Base-by-base conservation (phyloP, 371 early-diverging fungal genomes). In the Rhizopus arrhizus region DNA sequence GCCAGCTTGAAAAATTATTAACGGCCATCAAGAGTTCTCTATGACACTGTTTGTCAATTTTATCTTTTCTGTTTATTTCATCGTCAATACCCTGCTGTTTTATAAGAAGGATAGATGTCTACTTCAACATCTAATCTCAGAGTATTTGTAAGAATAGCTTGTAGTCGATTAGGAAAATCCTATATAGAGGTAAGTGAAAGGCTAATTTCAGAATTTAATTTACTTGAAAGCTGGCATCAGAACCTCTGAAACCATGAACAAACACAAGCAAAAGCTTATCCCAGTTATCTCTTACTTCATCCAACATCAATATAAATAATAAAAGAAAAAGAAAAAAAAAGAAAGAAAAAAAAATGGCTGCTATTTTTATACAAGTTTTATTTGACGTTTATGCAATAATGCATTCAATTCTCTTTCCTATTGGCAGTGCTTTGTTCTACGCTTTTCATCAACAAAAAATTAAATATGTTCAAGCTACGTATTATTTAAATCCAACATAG, bases 161-260 rank as follows among this genome's bases (percentile, higher is more conserved):
- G 81, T 48, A 86, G 54, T 56, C 82, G 65, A 48, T 75, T 78
- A 6, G 87, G 87, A 59, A 84, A 86, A 51, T 84, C 87, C 75
- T 85, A 67, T 4, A 52, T 22, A 22, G 2, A 22, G 2, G 22
- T 22, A 22, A 22, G 22, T 22, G 22, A 22, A 22, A 22, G 22
- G 22, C 22, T 22, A 53, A 36, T 22, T 22, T 22, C 2, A 22
- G 22, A 22, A 22, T 22, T 22, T 22, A 22, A 22, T 56, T 55
- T 48, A 73, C 76, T 65, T 79, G 69, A 57, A 82, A 77, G 41
- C 72, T 74, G 7, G 69, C 69, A 45, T 77, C 79, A 8, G 73
- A 64, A 8, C 86, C 85, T 56, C 78, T 70, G 60, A 83, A 86
- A 8, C 86, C 86, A 64, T 86, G 86, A 22, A 85, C 66, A 59